These are phyloP conservation scores for Pseudopyricularia javanii DNA, from an alignment of 2,329 filamentous ascomycete genomes.

Conservation along the genomic window DNA sequence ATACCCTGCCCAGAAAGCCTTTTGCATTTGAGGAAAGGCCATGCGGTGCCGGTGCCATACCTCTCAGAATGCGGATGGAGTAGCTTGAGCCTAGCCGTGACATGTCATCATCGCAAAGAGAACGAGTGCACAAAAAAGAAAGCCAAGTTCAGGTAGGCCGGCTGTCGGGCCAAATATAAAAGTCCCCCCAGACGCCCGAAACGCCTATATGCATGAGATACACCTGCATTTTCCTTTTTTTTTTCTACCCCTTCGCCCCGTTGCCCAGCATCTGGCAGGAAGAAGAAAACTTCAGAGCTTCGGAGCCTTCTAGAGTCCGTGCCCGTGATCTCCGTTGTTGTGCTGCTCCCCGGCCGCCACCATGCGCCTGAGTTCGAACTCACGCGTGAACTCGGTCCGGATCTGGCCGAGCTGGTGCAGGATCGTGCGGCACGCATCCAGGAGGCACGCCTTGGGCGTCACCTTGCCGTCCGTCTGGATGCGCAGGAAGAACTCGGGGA, in stretches of 20 bases:
- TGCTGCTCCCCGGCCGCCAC: constrained; percentile 51
- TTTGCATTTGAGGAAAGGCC: too few species aligned
- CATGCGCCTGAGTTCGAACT: constrained; percentile 83
- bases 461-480: constrained; percentile 85
- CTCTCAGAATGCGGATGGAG: too few species aligned
- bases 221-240: not conserved
- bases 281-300: not conserved
- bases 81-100: too few species aligned
- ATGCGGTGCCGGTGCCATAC: too few species aligned
- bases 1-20: too few species aligned
- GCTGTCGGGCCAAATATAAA: too few species aligned
- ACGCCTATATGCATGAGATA: not conserved
- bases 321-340: constrained; percentile 18
- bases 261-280: too few species aligned
- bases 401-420: constrained; percentile 71
- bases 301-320: not conserved
- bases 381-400: constrained; percentile 80
- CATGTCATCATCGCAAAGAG: too few species aligned
- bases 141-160: too few species aligned
- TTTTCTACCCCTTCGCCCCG: not conserved
- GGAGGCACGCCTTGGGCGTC: constrained; percentile 78
- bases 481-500: constrained; percentile 55
- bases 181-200: too few species aligned
- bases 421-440: constrained; percentile 69
- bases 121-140: too few species aligned